Percentiles rank a stretch among this genome's conserved stretches.
These are phyloP conservation scores for Aegilops umbellulata DNA, from an alignment of 176 grass and related monocot genomes.

Conservation along the genomic window DNA sequence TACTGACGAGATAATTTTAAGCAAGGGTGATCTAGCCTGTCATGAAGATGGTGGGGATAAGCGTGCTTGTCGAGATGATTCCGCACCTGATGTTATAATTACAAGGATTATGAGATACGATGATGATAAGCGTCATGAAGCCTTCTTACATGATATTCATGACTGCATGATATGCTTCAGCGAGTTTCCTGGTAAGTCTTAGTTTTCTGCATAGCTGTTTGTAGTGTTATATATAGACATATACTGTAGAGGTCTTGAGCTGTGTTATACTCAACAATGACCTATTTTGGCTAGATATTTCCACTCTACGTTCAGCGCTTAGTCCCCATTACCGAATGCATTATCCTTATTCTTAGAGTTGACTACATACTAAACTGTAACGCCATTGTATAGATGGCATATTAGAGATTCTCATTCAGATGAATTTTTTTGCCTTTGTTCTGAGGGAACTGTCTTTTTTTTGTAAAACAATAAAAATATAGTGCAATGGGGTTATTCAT, in stretches of 20 bases:
- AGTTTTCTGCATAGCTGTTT: constrained; percentile 2
- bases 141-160: constrained; percentile 58
- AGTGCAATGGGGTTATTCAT: background rate
- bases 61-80: constrained; percentile 36
- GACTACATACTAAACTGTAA: background rate
- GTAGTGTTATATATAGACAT: background rate
- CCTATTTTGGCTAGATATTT: constrained; percentile 15
- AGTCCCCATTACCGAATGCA: background rate
- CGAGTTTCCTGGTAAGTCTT: constrained; percentile 48
- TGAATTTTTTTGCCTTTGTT: background rate
- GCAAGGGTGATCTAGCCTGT: constrained; percentile 12
- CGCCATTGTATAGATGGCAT: background rate
- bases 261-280: background rate
- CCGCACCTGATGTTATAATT: constrained; percentile 51
- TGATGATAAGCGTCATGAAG: constrained; percentile 49
- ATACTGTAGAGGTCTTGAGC: background rate
- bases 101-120: constrained; percentile 63
- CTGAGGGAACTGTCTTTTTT: background rate
- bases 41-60: constrained; percentile 34
- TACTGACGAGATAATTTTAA: constrained; percentile 49
- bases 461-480: background rate
- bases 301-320: too few relatives aligned
- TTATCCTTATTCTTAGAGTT: background rate
- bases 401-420: background rate
- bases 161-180: constrained; percentile 71